Evolutionary conservation across 2,329 filamentous ascomycete species (phyloP), one percentile per base, ranked within the genome.

Genomic region (Tolypocladium amazonense): DNA sequence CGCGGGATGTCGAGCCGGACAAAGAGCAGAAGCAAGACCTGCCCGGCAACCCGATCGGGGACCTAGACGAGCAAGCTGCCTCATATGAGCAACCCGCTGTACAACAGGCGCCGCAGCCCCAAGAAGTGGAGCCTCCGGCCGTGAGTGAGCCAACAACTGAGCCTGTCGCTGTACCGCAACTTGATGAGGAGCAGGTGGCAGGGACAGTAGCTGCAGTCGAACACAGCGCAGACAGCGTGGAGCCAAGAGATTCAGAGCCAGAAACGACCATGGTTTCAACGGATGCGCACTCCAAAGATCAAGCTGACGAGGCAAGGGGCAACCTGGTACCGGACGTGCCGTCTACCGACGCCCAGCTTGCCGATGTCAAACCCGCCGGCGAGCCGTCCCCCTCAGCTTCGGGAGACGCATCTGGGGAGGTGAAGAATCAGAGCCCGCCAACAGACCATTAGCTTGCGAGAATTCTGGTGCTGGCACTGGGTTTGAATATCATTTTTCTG

Each of bases 11-110:
- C 12, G 70, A 71, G 23, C 33, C 59, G 3, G 38, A 57, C 11
- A 70, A 70, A 38, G 67, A 72, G 2, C 72, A 75, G 18, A 75
- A 76, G 33, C 71, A 75, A 9, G 77, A 80, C 64, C 59, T 80
- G 41, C 72, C 80, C 27, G 75, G 73, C n/a, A 75, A 72, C n/a
- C 66, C 79, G 1, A 74, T 80, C 64, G 72, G 76, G 1, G 77
- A 76, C 39, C 70, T 80, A 41, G 74, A 79, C 59, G 72, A 75
- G 38, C 76, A 78, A 60, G 68, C 64, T 11, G 59, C 61, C 41
- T 57, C 64, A 33, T 30, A 59, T 23, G 56, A 59, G 15, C 43
- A 60, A 9, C 38, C 33, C 15, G 57, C 52, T 37, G 56, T 38
- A 50, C 20, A 47, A 4, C 37, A 25, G 20, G 25, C 25, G 57